Percentiles rank a stretch among this genome's conserved stretches.
Conservation (phyloP, 768 basidiomycete species). For the Pulveroboletus sp. region DNA sequence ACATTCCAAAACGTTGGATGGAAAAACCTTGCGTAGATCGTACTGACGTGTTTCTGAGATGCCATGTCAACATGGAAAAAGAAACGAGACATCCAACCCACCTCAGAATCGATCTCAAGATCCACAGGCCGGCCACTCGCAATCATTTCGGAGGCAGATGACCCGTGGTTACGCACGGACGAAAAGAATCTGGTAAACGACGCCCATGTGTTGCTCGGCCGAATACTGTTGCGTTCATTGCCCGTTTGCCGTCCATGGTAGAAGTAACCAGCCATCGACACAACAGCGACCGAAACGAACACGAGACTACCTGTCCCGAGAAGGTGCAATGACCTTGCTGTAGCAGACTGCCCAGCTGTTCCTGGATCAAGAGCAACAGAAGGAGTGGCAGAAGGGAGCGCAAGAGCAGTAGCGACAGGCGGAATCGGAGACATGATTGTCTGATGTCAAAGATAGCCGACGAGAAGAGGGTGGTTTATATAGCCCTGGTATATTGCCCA, state of each 20-base stretch:
- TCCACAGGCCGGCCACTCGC: not conserved
- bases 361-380: not conserved
- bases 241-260: conserved; percentile 6
- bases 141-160: not conserved
- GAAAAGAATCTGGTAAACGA: conserved; percentile 8
- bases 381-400: not conserved
- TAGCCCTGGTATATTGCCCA: conserved; percentile 6
- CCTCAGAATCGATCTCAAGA: conserved; percentile 12
- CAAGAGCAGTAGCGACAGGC: conserved; percentile 9
- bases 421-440: conserved; percentile 22
- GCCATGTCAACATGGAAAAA: not conserved
- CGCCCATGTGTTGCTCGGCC: conserved; percentile 3
- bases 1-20: conserved; percentile 25
- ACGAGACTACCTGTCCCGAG: conserved; percentile 15
- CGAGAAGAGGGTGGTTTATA: conserved; percentile 4
- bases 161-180: conserved; percentile 1
- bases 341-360: conserved; percentile 2
- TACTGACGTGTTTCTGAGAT: conserved; percentile 11
- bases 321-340: not conserved
- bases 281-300: conserved; percentile 13
- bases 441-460: not conserved
- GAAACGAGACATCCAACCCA: not conserved
- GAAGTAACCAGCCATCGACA: conserved; percentile 16
- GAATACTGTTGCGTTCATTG: not conserved
- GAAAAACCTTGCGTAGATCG: conserved; percentile 23